Percentiles rank a stretch among this genome's conserved stretches.
Evolutionary conservation across 2,329 filamentous ascomycete genomes (phyloP).

Genomic region (Aaosphaeria pasadenensis): DNA sequence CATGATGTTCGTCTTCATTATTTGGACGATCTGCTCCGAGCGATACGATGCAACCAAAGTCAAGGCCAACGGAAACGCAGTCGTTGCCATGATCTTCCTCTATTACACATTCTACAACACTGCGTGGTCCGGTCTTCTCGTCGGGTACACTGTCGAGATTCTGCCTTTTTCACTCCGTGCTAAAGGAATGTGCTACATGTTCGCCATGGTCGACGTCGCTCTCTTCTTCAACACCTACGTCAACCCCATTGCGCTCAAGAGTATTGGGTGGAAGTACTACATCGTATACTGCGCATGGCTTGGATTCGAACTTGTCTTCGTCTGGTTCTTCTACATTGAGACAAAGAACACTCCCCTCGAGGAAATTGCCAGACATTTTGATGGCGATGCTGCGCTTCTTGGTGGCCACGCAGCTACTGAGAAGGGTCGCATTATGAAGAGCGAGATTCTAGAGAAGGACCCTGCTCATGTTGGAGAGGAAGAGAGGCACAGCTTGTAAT

Average conservation of each 20-base stretch:
- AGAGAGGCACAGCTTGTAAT: neutral
- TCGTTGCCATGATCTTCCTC: constrained; percentile 51
- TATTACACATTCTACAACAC: constrained; percentile 51
- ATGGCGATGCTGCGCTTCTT: constrained; percentile 37
- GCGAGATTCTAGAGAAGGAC: constrained; percentile 13
- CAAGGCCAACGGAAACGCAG: constrained; percentile 37
- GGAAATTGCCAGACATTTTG: constrained; percentile 21
- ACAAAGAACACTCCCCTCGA: constrained; percentile 22
- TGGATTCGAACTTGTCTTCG: constrained; percentile 26
- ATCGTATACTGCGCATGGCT: constrained; percentile 33
- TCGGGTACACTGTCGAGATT: constrained; percentile 51
- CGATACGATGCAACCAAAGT: constrained; percentile 14
- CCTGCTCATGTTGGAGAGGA: constrained; percentile 10
- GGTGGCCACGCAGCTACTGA: constrained; percentile 34
- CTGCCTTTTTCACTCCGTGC: constrained; percentile 47
- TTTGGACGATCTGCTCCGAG: constrained; percentile 24
- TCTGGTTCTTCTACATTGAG: constrained; percentile 27
- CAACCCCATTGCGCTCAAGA: constrained; percentile 43
- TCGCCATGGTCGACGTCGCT: constrained; percentile 57
- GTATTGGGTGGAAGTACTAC: constrained; percentile 31
- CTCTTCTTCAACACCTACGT: constrained; percentile 59
- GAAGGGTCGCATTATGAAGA: constrained; percentile 23
- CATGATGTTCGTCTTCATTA: constrained; percentile 29
- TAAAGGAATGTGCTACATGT: constrained; percentile 50
- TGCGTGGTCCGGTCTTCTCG: constrained; percentile 53